Evolutionary conservation across 176 grass and related monocot genomes (phyloP).

Genomic region (Aegilops sharonensis): DNA sequence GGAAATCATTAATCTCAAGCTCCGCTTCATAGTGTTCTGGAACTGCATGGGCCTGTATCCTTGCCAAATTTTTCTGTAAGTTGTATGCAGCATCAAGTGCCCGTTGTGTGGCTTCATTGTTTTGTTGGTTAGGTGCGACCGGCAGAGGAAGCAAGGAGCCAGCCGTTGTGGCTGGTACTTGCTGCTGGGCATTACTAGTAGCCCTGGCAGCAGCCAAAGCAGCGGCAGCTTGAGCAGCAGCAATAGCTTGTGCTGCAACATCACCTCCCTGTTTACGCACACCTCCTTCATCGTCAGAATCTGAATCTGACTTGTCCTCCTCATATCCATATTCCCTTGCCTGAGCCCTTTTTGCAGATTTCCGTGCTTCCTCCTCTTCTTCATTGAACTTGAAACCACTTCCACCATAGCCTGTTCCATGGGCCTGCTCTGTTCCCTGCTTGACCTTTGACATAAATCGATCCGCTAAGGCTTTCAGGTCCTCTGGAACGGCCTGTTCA

Average conservation of each 20-base stretch:
- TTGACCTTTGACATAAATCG: constrained; percentile 91
- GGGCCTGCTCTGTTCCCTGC: constrained; percentile 82
- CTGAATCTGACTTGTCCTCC: constrained; percentile 93
- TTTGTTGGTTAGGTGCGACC: constrained; percentile 39
- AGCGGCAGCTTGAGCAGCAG: constrained; percentile 58
- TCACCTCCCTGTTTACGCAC: constrained; percentile 80
- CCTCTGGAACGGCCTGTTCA: constrained; percentile 80
- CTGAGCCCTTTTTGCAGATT: constrained; percentile 82
- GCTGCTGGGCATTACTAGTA: constrained; percentile 47
- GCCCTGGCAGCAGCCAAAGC: constrained; percentile 60
- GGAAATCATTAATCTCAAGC: constrained; percentile 95
- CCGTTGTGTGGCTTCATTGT: constrained; percentile 76
- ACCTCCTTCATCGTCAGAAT: constrained; percentile 81
- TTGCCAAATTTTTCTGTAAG: constrained; percentile 79
- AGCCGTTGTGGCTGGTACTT: constrained; percentile 21
- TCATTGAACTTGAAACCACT: constrained; percentile 96
- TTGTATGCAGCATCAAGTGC: constrained; percentile 90
- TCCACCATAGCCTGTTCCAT: constrained; percentile 97
- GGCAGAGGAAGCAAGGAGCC: constrained; percentile 57
- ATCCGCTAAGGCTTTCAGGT: constrained; percentile 79
- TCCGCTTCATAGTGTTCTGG: constrained; percentile 96
- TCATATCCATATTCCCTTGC: constrained; percentile 94
- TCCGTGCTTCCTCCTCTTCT: constrained; percentile 94
- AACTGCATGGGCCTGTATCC: constrained; percentile 89
- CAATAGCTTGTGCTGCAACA: constrained; percentile 57